These are phyloP conservation scores for Borealophlyctis nickersoniae DNA, from an alignment of 192 early-diverging fungal genomes.

Conservation along the genomic window DNA sequence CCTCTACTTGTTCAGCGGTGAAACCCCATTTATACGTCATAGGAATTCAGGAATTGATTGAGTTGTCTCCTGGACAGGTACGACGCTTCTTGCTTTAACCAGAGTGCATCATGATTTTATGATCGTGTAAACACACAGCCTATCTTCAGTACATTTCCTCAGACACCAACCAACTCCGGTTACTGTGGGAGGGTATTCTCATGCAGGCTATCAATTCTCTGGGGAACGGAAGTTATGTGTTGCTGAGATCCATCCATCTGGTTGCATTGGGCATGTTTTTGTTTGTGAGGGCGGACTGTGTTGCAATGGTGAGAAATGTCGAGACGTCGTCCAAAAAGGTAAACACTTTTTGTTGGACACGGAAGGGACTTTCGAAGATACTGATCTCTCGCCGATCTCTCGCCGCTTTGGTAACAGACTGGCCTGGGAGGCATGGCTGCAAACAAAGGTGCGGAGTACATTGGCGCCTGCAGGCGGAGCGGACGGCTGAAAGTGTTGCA, in stretches of 20 bases:
- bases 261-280: conserved; percentile 88
- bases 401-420: conserved; percentile 49
- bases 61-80: conserved; percentile 71
- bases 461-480: too few relatives aligned
- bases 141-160: conserved; percentile 34
- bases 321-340: conserved; percentile 81
- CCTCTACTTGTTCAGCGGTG: conserved; percentile 15
- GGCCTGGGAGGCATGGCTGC: conserved; percentile 93
- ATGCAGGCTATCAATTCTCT: conserved; percentile 29
- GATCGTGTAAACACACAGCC: not conserved
- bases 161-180: conserved; percentile 41
- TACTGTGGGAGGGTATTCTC: conserved; percentile 39
- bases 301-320: conserved; percentile 72
- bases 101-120: not conserved
- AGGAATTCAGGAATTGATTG: conserved; percentile 97
- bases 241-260: conserved; percentile 81
- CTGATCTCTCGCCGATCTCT: not conserved
- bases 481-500: too few relatives aligned
- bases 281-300: conserved; percentile 71
- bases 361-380: too few relatives aligned
- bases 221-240: conserved; percentile 59
- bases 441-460: conserved; percentile 90
- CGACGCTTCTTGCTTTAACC: conserved; percentile 18
- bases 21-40: conserved; percentile 79
- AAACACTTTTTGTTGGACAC: not conserved